Evolutionary conservation across 2,329 filamentous ascomycete species (phyloP).

Genomic region (Neofusicoccum umdonicola): DNA sequence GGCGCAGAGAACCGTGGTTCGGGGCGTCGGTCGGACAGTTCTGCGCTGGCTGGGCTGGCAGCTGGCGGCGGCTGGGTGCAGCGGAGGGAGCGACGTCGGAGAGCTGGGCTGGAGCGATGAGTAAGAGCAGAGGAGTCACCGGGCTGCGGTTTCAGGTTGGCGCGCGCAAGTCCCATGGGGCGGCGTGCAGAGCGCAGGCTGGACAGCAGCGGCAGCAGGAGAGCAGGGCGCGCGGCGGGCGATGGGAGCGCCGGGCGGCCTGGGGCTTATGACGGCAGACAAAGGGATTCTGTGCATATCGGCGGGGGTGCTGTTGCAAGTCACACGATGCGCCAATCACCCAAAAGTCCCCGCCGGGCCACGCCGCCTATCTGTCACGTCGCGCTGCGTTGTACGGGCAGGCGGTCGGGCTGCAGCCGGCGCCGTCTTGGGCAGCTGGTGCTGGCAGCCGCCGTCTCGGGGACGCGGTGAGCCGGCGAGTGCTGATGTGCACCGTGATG

Average conservation of each 20-base stretch:
- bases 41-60: neutral
- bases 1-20: neutral
- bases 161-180: neutral
- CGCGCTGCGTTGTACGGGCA: neutral
- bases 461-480: too few species aligned
- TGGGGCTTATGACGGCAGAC: conserved; percentile 9
- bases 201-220: neutral
- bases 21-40: neutral
- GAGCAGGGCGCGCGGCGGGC: neutral
- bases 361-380: neutral
- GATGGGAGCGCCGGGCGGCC: neutral
- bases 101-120: neutral
- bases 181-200: neutral
- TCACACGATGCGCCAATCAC: conserved; percentile 13
- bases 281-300: neutral
- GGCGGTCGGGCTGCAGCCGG: neutral
- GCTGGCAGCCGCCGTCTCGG: neutral
- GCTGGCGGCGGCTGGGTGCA: neutral
- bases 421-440: neutral
- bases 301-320: neutral
- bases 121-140: neutral
- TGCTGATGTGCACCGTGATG: neutral
- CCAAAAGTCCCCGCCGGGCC: neutral
- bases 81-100: conserved; percentile 7
- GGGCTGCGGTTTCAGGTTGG: neutral